Evolutionary conservation across 2,329 filamentous ascomycete species (phyloP).

Genomic region (Hymenoscyphus fructigenus): DNA sequence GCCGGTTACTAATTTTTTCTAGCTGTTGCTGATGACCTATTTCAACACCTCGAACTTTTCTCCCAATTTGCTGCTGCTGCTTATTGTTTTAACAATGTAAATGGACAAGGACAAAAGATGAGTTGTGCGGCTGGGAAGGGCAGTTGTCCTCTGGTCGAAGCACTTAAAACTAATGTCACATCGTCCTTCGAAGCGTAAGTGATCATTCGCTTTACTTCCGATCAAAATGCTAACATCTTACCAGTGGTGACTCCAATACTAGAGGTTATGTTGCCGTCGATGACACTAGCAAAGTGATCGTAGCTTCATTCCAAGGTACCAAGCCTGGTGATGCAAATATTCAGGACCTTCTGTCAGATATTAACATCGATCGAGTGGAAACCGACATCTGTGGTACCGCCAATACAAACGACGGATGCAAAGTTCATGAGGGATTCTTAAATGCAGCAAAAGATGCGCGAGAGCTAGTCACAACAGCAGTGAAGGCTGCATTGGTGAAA

Average conservation of each 20-base stretch:
- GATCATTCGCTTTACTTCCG: background rate
- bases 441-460: constrained; percentile 22
- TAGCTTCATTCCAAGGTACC: constrained; percentile 29
- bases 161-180: constrained; percentile 18
- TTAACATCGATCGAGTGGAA: constrained; percentile 12
- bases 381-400: constrained; percentile 19
- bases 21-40: constrained; percentile 6
- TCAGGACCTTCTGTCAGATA: constrained; percentile 13
- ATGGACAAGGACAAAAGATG: constrained; percentile 18
- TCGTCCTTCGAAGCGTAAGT: constrained; percentile 16
- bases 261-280: constrained; percentile 29
- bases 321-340: background rate
- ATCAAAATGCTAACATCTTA: background rate
- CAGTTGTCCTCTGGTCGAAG: constrained; percentile 24
- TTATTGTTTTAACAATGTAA: constrained; percentile 29
- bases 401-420: constrained; percentile 22
- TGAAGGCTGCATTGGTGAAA: constrained; percentile 17
- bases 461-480: constrained; percentile 19
- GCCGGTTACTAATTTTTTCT: background rate
- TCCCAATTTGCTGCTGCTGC: constrained; percentile 31
- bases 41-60: constrained; percentile 24
- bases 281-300: constrained; percentile 24
- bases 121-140: constrained; percentile 23
- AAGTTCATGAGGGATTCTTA: constrained; percentile 34
- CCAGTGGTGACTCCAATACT: constrained; percentile 16